phyloP scores from a whole-genome alignment of 2,329 filamentous ascomycete genomes.

The Aspergillus neoniger region DNA sequence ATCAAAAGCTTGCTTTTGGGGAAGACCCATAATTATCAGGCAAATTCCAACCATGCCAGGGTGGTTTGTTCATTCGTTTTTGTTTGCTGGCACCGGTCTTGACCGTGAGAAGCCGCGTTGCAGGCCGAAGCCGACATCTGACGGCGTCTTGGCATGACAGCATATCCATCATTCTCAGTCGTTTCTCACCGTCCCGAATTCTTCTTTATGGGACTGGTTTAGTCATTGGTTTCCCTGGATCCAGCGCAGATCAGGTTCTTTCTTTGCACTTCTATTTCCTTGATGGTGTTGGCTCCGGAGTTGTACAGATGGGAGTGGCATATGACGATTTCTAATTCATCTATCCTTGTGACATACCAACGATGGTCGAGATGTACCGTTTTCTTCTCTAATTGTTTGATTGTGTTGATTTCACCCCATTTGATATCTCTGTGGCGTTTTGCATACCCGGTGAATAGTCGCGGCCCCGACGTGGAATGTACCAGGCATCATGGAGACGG shows the following conservation, averaged over 20 bases:
- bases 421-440: constrained; percentile 15
- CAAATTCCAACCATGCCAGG: background rate
- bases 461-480: constrained; percentile 13
- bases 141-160: background rate
- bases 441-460: constrained; percentile 20
- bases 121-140: background rate
- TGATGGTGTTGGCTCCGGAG: constrained; percentile 21
- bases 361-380: constrained; percentile 16
- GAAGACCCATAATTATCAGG: background rate
- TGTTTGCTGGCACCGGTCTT: background rate
- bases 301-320: constrained; percentile 28
- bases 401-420: constrained; percentile 1
- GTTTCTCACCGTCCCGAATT: background rate
- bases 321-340: constrained; percentile 21
- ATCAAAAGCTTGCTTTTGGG: background rate
- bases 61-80: background rate
- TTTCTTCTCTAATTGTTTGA: constrained; percentile 6
- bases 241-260: constrained; percentile 10
- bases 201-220: constrained; percentile 6
- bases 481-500: background rate
- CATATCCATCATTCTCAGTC: background rate
- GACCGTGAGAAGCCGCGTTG: background rate
- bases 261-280: constrained; percentile 6
- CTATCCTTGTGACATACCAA: constrained; percentile 19
- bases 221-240: constrained; percentile 16